Evolutionary conservation across 2,329 filamentous ascomycete species (phyloP).

Genomic region (Niveomyces coronatus): DNA sequence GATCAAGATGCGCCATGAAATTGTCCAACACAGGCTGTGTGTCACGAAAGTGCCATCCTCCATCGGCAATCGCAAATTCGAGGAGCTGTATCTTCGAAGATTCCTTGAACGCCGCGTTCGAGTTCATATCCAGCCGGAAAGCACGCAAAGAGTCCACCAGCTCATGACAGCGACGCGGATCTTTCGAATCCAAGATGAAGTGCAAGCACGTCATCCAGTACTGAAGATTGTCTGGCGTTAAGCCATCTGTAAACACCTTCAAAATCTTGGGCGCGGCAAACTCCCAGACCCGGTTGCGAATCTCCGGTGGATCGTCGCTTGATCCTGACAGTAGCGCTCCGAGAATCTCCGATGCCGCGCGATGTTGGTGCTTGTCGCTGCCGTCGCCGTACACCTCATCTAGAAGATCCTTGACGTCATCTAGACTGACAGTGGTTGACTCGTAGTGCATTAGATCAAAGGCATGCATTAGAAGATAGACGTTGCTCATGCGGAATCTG

Average conservation of each 20-base stretch:
- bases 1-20: constrained; percentile 84
- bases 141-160: constrained; percentile 71
- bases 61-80: constrained; percentile 76
- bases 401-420: constrained; percentile 78
- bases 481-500: constrained; percentile 80
- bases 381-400: constrained; percentile 78
- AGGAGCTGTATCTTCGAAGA: constrained; percentile 90
- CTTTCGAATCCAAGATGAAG: constrained; percentile 76
- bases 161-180: constrained; percentile 79
- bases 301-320: constrained; percentile 63
- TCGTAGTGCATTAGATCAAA: constrained; percentile 84
- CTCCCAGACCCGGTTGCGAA: constrained; percentile 70
- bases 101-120: constrained; percentile 97
- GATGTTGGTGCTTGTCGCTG: constrained; percentile 94
- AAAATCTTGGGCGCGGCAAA: constrained; percentile 85
- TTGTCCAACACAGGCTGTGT: constrained; percentile 82
- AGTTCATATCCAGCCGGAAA: constrained; percentile 87
- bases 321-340: constrained; percentile 75
- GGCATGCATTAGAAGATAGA: constrained; percentile 76
- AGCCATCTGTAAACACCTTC: constrained; percentile 75
- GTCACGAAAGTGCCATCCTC: constrained; percentile 92
- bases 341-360: constrained; percentile 88
- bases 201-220: constrained; percentile 97
- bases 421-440: constrained; percentile 65
- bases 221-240: constrained; percentile 86